Conservation (phyloP, 176 grass and related monocot genomes). For the Otatea glauca region DNA sequence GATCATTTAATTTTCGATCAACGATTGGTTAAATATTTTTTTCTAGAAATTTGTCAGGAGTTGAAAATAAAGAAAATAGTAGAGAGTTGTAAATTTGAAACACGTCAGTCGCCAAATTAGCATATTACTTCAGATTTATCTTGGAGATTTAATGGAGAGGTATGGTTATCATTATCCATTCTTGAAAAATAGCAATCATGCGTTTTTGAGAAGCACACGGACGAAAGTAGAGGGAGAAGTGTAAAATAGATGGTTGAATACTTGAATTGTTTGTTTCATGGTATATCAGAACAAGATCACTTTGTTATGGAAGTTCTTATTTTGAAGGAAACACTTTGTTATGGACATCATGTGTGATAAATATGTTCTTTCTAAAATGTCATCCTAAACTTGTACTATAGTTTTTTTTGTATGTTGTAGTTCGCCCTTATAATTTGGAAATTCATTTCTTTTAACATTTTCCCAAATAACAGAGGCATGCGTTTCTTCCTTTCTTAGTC, state of each 20-base stretch:
- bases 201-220: neutral
- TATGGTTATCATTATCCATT: slow-evolving; percentile 3
- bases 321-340: neutral
- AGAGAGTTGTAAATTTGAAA: no score
- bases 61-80: no score
- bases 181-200: neutral
- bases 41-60: no score
- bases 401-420: neutral
- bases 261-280: slow-evolving; percentile 11
- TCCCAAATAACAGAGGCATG: neutral
- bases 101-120: no score
- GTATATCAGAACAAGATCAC: neutral
- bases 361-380: neutral
- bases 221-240: neutral
- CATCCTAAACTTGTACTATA: neutral
- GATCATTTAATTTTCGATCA: no score
- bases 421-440: neutral
- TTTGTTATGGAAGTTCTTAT: neutral
- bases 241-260: neutral
- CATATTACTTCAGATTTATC: no score
- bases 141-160: neutral
- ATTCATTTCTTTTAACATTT: neutral
- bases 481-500: slow-evolving; percentile 15
- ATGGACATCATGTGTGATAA: neutral
- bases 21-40: no score